A percentile compares a stretch with the other conserved stretches of the same genome.
Evolutionary conservation across 1,139 yeast genomes (phyloP).

Genomic region (Magnusiomyces paraingens): DNA sequence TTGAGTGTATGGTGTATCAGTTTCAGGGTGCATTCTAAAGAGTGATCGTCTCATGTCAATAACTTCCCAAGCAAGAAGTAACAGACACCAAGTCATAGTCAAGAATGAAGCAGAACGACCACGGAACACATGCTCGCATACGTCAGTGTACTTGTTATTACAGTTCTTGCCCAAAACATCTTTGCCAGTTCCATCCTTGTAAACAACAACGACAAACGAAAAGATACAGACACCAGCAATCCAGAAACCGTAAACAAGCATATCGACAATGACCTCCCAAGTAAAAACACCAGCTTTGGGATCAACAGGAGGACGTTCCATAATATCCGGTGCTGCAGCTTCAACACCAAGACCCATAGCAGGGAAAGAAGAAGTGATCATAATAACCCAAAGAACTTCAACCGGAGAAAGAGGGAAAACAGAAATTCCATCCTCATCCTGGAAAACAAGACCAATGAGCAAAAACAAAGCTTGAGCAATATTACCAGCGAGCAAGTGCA

Average conservation of each 20-base stretch:
- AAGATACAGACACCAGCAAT: conserved; percentile 70
- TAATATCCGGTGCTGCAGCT: conserved; percentile 57
- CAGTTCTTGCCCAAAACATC: conserved; percentile 51
- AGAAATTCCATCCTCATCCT: conserved; percentile 51
- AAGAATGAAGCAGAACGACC: conserved; percentile 82
- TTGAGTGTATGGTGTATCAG: conserved; percentile 54
- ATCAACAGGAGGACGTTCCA: conserved; percentile 58
- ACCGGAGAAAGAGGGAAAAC: conserved; percentile 77
- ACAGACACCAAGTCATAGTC: conserved; percentile 86
- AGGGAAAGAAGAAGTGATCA: conserved; percentile 74
- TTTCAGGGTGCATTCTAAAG: conserved; percentile 67
- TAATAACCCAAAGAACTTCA: conserved; percentile 74
- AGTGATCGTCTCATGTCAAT: conserved; percentile 69
- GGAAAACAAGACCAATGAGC: conserved; percentile 60
- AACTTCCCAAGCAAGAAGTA: conserved; percentile 86
- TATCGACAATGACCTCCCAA: conserved; percentile 63
- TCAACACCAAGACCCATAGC: conserved; percentile 85
- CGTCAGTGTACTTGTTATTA: conserved; percentile 42
- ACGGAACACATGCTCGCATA: conserved; percentile 62
- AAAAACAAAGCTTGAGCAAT: conserved; percentile 71
- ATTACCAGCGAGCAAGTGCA: conserved; percentile 70
- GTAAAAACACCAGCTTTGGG: conserved; percentile 58
- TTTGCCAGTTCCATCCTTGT: conserved; percentile 54
- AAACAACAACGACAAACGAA: conserved; percentile 59
- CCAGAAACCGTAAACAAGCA: conserved; percentile 66